phyloP scores from a whole-genome alignment of 2,329 filamentous ascomycete genomes.

The Pestalotiopsis sp. region DNA sequence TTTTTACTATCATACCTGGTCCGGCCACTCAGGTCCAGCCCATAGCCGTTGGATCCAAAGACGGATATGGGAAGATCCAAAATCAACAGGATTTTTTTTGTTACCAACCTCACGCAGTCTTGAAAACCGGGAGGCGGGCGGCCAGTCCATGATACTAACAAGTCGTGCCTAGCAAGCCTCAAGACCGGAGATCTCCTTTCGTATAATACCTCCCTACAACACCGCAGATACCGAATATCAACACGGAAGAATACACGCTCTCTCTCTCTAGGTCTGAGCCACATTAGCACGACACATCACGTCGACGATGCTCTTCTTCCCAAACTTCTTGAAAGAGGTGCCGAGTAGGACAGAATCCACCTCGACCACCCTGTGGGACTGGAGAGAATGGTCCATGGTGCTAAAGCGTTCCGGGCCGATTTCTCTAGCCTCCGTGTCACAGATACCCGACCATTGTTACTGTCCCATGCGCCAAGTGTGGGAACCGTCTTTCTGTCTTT shows the following conservation, averaged over 20 bases:
- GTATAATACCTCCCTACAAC: too few species aligned
- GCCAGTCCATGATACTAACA: too few species aligned
- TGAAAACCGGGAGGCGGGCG: too few species aligned
- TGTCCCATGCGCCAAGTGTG: background rate
- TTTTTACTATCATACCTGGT: background rate
- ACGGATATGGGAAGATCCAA: too few species aligned
- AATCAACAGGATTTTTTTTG: too few species aligned
- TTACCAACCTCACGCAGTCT: too few species aligned
- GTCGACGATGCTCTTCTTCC: background rate
- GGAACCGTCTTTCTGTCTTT: background rate
- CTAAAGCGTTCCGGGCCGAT: background rate
- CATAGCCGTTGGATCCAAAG: too few species aligned
- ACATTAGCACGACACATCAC: background rate
- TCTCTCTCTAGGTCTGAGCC: background rate
- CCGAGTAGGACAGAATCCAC: background rate
- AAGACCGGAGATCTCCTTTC: too few species aligned
- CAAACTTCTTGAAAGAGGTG: background rate
- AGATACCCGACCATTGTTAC: background rate
- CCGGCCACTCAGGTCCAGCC: too few species aligned
- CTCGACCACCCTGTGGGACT: too few species aligned
- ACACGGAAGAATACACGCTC: background rate
- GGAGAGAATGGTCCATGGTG: background rate
- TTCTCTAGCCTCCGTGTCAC: conserved; percentile 1
- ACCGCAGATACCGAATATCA: too few species aligned
- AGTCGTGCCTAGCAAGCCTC: too few species aligned